Conservation (phyloP, 1,139 yeast species). For the Suhomyces choctaworum region DNA sequence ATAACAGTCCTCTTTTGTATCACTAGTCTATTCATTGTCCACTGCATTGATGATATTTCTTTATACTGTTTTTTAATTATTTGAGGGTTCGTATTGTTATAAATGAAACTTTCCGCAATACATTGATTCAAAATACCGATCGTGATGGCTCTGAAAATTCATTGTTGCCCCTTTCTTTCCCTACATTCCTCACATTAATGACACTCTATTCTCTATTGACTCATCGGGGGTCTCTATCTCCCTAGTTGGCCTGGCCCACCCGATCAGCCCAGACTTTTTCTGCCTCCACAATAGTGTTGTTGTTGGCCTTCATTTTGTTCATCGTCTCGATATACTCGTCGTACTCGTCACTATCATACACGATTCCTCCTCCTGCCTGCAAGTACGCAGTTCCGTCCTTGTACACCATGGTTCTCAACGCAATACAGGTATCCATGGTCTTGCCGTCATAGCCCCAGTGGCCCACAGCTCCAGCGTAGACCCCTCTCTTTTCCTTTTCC, state of each 20-base stretch:
- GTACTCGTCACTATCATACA: slow-evolving; percentile 88
- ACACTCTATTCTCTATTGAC: no score
- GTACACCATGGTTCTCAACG: slow-evolving; percentile 92
- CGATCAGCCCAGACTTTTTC: slow-evolving; percentile 72
- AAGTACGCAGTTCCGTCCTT: slow-evolving; percentile 88
- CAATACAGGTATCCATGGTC: slow-evolving; percentile 96
- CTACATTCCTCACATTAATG: no score
- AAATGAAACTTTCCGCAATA: no score
- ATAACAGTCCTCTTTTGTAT: no score
- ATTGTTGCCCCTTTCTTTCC: no score
- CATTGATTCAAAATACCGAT: no score
- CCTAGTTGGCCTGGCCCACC: slow-evolving; percentile 28
- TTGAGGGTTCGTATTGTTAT: no score
- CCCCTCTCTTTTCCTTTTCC: slow-evolving; percentile 91
- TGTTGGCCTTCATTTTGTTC: slow-evolving; percentile 95
- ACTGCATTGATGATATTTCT: no score
- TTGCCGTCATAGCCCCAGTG: slow-evolving; percentile 94
- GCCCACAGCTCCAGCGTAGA: slow-evolving; percentile 99
- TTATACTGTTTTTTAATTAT: no score
- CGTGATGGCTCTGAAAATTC: no score
- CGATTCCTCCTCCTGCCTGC: slow-evolving; percentile 99
- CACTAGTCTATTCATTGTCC: no score
- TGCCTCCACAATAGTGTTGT: slow-evolving; percentile 84
- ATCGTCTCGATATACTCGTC: slow-evolving; percentile 96
- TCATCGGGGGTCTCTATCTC: no score